These are phyloP conservation scores for Chalciporus piperatus DNA, from an alignment of 768 basidiomycete genomes.

Conservation along the genomic window DNA sequence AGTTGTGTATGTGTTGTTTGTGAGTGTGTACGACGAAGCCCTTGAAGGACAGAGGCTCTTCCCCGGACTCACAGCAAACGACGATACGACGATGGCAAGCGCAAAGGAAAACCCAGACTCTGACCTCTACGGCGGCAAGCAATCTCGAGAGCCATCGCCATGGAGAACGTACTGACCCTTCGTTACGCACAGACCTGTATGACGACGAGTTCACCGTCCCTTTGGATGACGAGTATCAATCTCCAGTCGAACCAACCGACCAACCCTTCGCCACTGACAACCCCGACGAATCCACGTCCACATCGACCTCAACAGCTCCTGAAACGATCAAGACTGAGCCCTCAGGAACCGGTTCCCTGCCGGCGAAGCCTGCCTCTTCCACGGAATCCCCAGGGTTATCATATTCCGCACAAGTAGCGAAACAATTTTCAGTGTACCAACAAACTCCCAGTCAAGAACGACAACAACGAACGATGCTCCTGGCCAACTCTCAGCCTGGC, in stretches of 20 bases:
- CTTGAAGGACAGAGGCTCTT: too few species aligned
- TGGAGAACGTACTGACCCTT: slow-evolving; percentile 2
- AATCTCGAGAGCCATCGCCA: neutral
- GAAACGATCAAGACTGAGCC: slow-evolving; percentile 20
- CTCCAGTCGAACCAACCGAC: slow-evolving; percentile 25
- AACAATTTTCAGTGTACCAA: slow-evolving; percentile 62
- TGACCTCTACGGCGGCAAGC: slow-evolving; percentile 48
- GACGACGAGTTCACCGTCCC: slow-evolving; percentile 41
- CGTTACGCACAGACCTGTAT: slow-evolving; percentile 45
- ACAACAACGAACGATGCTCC: slow-evolving; percentile 38
- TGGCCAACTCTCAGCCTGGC: slow-evolving; percentile 25
- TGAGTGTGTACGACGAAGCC: slow-evolving; percentile 12
- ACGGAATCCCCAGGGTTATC: slow-evolving; percentile 38
- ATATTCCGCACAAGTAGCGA: slow-evolving; percentile 63
- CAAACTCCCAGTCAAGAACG: slow-evolving; percentile 67
- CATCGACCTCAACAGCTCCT: slow-evolving; percentile 18
- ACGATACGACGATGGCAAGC: slow-evolving; percentile 18
- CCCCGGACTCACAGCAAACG: neutral
- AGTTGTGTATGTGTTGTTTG: slow-evolving; percentile 19
- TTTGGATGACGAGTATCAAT: slow-evolving; percentile 31
- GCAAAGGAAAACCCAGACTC: slow-evolving; percentile 33
- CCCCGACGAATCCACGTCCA: slow-evolving; percentile 14
- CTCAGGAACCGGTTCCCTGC: slow-evolving; percentile 21
- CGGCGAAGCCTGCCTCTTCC: slow-evolving; percentile 24
- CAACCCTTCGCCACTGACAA: slow-evolving; percentile 16